Conservation (phyloP, 768 basidiomycete species). For the Phylloporus arenicola region DNA sequence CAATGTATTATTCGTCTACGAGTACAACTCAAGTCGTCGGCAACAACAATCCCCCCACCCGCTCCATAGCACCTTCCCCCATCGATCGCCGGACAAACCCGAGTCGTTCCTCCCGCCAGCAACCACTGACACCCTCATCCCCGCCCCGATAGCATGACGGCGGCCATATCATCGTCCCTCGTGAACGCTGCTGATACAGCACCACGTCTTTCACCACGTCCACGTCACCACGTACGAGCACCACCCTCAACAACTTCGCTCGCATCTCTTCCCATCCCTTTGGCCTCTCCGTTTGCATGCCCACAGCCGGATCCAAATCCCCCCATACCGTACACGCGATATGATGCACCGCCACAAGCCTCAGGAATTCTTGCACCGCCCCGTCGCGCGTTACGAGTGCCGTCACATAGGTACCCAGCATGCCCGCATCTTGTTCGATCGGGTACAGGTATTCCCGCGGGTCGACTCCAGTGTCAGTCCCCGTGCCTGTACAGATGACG, state of each 20-base stretch:
- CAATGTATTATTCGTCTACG: too few species aligned
- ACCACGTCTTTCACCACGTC: conserved; percentile 50
- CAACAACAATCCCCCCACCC: conserved; percentile 11
- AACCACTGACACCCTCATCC: conserved; percentile 4
- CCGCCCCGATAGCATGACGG: conserved; percentile 46
- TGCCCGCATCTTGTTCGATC: conserved; percentile 53
- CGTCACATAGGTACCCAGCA: conserved; percentile 60
- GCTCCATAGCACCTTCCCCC: conserved; percentile 7
- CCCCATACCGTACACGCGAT: conserved; percentile 71
- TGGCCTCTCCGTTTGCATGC: neutral
- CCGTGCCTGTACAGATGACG: conserved; percentile 34
- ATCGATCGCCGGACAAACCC: conserved; percentile 11
- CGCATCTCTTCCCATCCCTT: conserved; percentile 1
- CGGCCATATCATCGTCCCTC: conserved; percentile 37
- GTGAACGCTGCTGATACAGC: conserved; percentile 47
- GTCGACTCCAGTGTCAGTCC: conserved; percentile 19
- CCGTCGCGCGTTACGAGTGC: conserved; percentile 35
- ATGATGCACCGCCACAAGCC: conserved; percentile 72
- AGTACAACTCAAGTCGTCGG: neutral
- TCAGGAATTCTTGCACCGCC: conserved; percentile 51
- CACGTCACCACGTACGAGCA: conserved; percentile 46
- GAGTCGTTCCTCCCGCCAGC: conserved; percentile 15
- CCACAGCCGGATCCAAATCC: conserved; percentile 39
- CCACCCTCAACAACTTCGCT: conserved; percentile 46
- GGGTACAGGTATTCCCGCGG: conserved; percentile 67